Base-by-base conservation (phyloP, 2,329 filamentous ascomycete genomes). In the Ascosphaera aggregata region DNA sequence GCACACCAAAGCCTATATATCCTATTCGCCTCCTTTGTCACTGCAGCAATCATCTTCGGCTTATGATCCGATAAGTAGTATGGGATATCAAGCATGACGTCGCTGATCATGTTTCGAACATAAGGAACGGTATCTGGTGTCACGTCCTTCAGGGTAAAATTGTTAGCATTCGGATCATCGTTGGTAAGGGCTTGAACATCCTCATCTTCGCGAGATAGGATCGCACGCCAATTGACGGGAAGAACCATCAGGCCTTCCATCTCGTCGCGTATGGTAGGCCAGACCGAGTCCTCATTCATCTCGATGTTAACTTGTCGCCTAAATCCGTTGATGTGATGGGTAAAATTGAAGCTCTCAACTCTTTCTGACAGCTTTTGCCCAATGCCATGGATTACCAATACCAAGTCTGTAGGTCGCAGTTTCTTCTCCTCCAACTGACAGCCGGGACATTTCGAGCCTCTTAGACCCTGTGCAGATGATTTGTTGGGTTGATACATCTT, bases 51-150 rank as follows among this genome's bases (percentile, higher is more conserved):
- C 85, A 98, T 95, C 55, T 84, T 93, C 3, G 76, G 71, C 50
- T 95, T 93, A 58, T 95, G 86, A 42, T 91, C 80, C 0, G 86
- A 95, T 59, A 98, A 76, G 59, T 95, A 98, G 53, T 93, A 95
- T 0, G 89, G 89, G 38, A 98, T 86, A 53, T 98, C 89, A 38
- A 95, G 76, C 82, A 98, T 94, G 48, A 98, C 82, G 54, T 98
- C 89, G 34, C 80, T 91, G 43, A 98, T 91, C 52, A 98, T 73
- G 51, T 79, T 81, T 36, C 89, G 76, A n/a, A 98, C 78, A 1
- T 81, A 84, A 0, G 86, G 85, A 20, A 98, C 80, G 0, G 81
- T 89, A 34, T 76, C 71, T 1, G 84, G 85, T 3, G 92, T 93
- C 46, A 98, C 94, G 47, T 95, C 85, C 47, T 85, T 79, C 11